phyloP scores from a whole-genome alignment of 306 rosid genomes.

The Quercus engelmannii region DNA sequence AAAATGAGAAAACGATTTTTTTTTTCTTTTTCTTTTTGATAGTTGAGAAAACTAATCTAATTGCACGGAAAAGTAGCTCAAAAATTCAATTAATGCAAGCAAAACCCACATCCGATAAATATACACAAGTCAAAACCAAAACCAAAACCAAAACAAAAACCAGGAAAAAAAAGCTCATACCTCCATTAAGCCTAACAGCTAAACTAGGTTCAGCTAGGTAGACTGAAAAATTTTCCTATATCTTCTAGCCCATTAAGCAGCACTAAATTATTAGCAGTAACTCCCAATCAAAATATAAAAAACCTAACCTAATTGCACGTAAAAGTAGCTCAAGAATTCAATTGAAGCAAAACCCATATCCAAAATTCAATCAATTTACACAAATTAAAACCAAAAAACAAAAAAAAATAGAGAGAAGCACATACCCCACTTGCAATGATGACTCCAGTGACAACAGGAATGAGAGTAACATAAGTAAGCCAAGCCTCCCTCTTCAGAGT shows the following conservation, averaged over 20 bases:
- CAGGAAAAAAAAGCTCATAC: conserved; percentile 29
- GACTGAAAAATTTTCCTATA: background rate
- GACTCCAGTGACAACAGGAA: conserved; percentile 96
- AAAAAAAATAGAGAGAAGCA: background rate
- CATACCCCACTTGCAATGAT: conserved; percentile 97
- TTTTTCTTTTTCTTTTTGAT: no score
- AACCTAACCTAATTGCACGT: background rate
- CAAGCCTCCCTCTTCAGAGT: conserved; percentile 92
- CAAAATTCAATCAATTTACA: background rate
- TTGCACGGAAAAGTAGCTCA: background rate
- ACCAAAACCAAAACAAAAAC: background rate
- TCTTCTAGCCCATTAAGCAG: background rate
- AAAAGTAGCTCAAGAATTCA: background rate
- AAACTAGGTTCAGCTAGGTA: background rate
- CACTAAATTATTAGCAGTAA: background rate
- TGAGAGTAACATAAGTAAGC: conserved; percentile 84
- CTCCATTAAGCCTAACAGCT: conserved; percentile 31
- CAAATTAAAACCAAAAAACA: no score
- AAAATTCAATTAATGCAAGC: background rate
- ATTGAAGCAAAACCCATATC: conserved; percentile 10
- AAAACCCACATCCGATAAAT: background rate
- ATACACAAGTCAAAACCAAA: background rate
- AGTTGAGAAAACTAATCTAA: background rate
- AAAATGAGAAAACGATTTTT: background rate
- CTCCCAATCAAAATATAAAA: background rate